A percentile compares a stretch with the other conserved stretches of the same genome.
Evolutionary conservation across 257 asterid species (phyloP).

Genomic region (Nicotiana paniculata): DNA sequence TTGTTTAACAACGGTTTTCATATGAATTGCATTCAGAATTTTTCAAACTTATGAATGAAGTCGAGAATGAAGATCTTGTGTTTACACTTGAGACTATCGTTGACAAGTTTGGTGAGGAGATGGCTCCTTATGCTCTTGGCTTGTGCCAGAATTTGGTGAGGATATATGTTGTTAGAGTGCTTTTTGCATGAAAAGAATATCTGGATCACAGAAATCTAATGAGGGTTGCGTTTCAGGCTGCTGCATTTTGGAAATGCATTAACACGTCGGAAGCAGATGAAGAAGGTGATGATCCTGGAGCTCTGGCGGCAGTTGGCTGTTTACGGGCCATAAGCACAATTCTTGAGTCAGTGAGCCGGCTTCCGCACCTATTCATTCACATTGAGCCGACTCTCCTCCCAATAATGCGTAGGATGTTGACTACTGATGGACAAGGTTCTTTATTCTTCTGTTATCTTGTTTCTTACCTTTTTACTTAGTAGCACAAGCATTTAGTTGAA

Average conservation of each 20-base stretch:
- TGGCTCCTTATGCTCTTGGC: conserved; percentile 98
- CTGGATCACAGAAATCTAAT: background rate
- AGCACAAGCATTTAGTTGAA: background rate
- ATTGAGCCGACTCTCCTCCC: conserved; percentile 91
- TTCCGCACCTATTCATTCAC: conserved; percentile 76
- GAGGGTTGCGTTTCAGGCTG: conserved; percentile 53
- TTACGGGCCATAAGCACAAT: conserved; percentile 98
- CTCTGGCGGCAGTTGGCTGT: conserved; percentile 99
- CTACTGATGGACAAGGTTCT: conserved; percentile 95
- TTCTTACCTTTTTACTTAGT: background rate
- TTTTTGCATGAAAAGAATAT: background rate
- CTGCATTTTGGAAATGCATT: conserved; percentile 98
- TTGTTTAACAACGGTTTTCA: background rate
- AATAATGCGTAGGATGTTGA: conserved; percentile 93
- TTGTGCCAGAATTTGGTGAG: conserved; percentile 95
- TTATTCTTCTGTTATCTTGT: background rate
- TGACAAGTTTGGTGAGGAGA: conserved; percentile 99
- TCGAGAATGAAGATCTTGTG: conserved; percentile 99
- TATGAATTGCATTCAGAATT: conserved; percentile 48
- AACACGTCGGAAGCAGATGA: conserved; percentile 87
- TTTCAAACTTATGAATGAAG: conserved; percentile 94
- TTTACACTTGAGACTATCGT: conserved; percentile 96
- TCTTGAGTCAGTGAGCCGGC: conserved; percentile 91
- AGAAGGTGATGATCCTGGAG: conserved; percentile 97
- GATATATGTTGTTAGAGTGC: conserved; percentile 2